phyloP scores from a whole-genome alignment of 2,329 filamentous ascomycete genomes.

The Fusarium solani-melongenae region DNA sequence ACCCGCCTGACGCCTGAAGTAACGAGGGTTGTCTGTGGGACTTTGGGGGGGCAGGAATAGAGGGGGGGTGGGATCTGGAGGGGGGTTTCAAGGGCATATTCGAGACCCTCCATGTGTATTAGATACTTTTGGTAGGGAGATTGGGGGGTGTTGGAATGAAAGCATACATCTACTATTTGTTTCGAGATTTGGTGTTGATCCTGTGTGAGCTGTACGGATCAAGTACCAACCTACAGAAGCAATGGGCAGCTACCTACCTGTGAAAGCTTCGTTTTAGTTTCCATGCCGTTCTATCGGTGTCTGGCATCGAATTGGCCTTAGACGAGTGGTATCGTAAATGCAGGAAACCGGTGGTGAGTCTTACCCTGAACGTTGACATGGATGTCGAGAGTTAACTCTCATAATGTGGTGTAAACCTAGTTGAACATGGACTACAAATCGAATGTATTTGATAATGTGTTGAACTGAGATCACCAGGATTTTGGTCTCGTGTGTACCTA shows the following conservation, averaged over 20 bases:
- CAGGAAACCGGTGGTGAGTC: background rate
- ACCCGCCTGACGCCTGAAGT: conserved; percentile 21
- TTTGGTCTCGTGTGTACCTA: background rate
- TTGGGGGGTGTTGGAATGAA: background rate
- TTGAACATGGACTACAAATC: background rate
- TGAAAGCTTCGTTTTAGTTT: background rate
- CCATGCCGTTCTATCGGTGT: background rate
- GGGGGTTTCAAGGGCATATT: conserved; percentile 21
- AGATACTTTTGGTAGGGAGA: conserved; percentile 3
- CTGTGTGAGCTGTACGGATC: background rate
- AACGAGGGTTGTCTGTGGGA: conserved; percentile 22
- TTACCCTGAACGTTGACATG: background rate
- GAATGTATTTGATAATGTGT: background rate
- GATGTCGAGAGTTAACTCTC: background rate
- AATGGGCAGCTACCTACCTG: background rate
- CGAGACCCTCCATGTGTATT: conserved; percentile 34
- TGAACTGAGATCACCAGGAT: background rate
- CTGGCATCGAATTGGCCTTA: background rate
- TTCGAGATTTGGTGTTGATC: background rate
- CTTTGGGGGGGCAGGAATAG: conserved; percentile 26
- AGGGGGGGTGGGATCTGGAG: conserved; percentile 10
- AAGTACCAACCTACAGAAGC: background rate
- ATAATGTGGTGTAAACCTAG: background rate
- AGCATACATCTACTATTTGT: background rate
- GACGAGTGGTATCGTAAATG: background rate